Evolutionary conservation across 352 stramenopile genomes (phyloP), one percentile per base, ranked within the genome.

Genomic region (Salisapilia sapeloensis): DNA sequence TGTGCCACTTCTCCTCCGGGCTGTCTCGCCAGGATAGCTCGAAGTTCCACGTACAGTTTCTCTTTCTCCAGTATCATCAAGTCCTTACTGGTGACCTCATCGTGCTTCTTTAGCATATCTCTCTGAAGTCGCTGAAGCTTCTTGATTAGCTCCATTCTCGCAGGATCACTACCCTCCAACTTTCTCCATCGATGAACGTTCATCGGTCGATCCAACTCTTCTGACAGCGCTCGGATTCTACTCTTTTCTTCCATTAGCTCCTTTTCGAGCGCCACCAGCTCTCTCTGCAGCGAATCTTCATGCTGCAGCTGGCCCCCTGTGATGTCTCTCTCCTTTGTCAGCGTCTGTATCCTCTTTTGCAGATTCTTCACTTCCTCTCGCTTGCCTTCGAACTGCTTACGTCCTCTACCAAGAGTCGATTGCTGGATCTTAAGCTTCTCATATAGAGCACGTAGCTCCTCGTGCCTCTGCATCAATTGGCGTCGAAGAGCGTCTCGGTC

Each of bases 371-470:
- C 51, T 23, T 84, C 70, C 9, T 64, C 50, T 8, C 63, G 46
- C 26, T 74, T 65, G 17, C 86, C 72, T 17, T 82, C 49, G 43
- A 66, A 94, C 39, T 81, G 56, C 4, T 55, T 33, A 29, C 90
- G 64, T 4, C 79, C 82, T 29, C 91, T 89, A 24, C 50, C 45
- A 12, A 94, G 46, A 8, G 58, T 81, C n/a, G 74, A 85, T 36
- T 83, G 69, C 28, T 94, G 78, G 13, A 94, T 77, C 36, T 94
- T 91, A 29, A 95, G 89, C 35, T 94, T 93, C 37, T 93, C 80
- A 44, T 96, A 94, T 8, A 96, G 38, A 22, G 66, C 48, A 11
- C 50, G 60, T 4, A 96, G 49, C 49, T 96, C 85, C 13, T 86
- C 56, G 40, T 79, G 80, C 17, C 85, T 49, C 35, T 86, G 64